Conservation (phyloP, 345 rosid genomes). For the Leavenworthia alabamica region DNA sequence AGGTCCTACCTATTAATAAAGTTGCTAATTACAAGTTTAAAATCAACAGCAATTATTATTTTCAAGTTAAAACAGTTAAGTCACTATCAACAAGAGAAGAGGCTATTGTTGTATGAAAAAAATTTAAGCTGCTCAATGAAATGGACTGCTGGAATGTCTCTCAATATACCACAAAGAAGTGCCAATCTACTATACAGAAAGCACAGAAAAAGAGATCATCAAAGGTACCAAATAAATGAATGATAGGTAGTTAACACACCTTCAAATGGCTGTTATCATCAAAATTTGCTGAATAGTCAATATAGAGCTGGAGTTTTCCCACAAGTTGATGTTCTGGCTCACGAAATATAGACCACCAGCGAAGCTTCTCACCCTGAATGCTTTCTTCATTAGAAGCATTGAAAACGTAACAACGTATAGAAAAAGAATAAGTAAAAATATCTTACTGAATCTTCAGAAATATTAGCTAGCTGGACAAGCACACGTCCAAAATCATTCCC, state of each 20-base stretch:
- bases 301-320: conserved; percentile 79
- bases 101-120: not conserved
- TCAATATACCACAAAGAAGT: not conserved
- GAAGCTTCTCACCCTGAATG: conserved; percentile 76
- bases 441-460: conserved; percentile 68
- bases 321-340: conserved; percentile 93
- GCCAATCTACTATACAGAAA: not conserved
- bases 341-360: conserved; percentile 87
- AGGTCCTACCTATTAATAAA: not conserved
- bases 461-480: conserved; percentile 73
- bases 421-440: not conserved
- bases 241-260: conserved; percentile 38
- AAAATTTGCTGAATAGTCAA: conserved; percentile 71
- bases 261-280: conserved; percentile 75
- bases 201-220: not conserved
- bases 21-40: not conserved
- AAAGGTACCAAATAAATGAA: conserved; percentile 5
- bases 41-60: not conserved
- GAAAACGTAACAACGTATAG: not conserved
- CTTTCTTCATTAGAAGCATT: conserved; percentile 29
- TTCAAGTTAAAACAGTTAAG: not conserved
- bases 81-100: not conserved
- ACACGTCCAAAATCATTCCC: conserved; percentile 88
- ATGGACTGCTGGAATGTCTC: conserved; percentile 6
- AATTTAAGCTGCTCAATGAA: conserved; percentile 3